A percentile compares a stretch with the other conserved stretches of the same genome.
Conservation (phyloP, 148 eudicot genomes). For the Mesembryanthemum crystallinum region DNA sequence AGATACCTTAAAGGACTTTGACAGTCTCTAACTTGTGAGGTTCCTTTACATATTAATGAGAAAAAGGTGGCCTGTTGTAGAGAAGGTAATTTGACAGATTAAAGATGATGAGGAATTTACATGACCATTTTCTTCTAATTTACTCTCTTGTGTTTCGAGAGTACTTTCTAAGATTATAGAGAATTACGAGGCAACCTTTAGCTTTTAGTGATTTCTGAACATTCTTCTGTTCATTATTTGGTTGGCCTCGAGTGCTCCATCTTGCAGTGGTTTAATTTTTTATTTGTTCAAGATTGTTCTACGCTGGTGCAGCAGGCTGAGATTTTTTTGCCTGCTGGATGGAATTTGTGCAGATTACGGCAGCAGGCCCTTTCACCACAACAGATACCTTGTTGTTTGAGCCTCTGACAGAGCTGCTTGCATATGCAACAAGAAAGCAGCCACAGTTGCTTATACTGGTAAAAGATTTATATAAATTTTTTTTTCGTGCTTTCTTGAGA, state of each 20-base stretch:
- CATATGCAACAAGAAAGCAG: constrained; percentile 93
- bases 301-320: neutral
- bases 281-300: neutral
- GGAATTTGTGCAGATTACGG: constrained; percentile 59
- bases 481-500: constrained; percentile 13
- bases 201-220: neutral
- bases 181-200: neutral
- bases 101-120: neutral
- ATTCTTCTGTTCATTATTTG: neutral
- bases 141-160: neutral
- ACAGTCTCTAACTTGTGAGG: neutral
- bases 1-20: neutral
- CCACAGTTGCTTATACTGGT: constrained; percentile 94
- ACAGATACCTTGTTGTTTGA: constrained; percentile 86
- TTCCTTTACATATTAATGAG: neutral
- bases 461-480: constrained; percentile 13
- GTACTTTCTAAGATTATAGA: neutral
- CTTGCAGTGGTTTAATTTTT: neutral
- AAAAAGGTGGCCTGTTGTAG: neutral
- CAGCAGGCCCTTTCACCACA: constrained; percentile 95
- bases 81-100: neutral
- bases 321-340: constrained; percentile 4
- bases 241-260: neutral
- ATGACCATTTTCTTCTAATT: neutral
- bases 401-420: constrained; percentile 81